Base-by-base conservation (phyloP, 2,329 filamentous ascomycete species). In the Calonectria crousiana region DNA sequence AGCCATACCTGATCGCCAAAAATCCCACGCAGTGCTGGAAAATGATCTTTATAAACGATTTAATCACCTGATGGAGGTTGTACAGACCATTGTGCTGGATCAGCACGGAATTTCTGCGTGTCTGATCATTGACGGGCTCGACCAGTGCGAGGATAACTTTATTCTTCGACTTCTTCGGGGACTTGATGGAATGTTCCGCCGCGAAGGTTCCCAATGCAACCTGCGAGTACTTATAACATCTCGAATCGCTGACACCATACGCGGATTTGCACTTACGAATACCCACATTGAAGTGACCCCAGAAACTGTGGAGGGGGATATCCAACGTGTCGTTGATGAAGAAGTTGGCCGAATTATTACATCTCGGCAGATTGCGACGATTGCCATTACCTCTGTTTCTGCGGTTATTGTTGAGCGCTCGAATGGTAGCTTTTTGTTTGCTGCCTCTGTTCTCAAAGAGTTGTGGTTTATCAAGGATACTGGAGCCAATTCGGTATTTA, bases 401-500 rank as follows among this genome's bases (percentile, higher is more conserved):
- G 76, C 75, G 11, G 73, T 78, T 36, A 77, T 78, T 23, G 76
- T 78, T 26, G 77, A 78, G 65, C 66, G 76, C 41, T 75, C 77
- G 0, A 78, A 78, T 20, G 76, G 77, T 3, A 78, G 76, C 23
- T 78, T 78, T 44, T 56, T 78, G 2, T 78, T 78, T 51, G 75
- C 77, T 18, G 68, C 73, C 14, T 75, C 77, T 6, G 75, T 78
- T 9, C 69, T 78, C 23, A 78, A 77, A 69, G 77, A 78, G 36
- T 41, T 78, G 16, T 78, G 77, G 75, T 30, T 70, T 11, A 78
- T 77, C 47, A 78, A 77, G 36, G 76, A 78, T 28, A 78, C 77
- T 6, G 77, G 73, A 2, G 75, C 76, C 2, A 78, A 77, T 36
- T 76, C 75, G 23, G 75, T 78, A 11, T 78, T 78, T 38, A 78